Evolutionary conservation across 345 rosid genomes (phyloP).

Genomic region (Lepidium africanum): DNA sequence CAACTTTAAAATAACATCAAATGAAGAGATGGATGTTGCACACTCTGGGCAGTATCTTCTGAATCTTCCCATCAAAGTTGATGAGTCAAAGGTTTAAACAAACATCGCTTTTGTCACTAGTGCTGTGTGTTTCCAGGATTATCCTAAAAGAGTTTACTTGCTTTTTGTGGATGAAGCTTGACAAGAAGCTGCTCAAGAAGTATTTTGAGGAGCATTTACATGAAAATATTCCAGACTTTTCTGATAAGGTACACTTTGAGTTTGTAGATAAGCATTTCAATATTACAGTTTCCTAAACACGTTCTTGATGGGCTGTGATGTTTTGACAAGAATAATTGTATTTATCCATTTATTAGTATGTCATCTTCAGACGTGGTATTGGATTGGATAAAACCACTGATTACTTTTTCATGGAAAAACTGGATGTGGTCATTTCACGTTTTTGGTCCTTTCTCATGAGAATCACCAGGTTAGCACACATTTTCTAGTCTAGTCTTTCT

Average conservation of each 20-base stretch:
- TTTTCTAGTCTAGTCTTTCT: background rate
- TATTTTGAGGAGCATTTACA: conserved; percentile 64
- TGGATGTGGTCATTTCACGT: conserved; percentile 73
- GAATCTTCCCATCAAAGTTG: conserved; percentile 85
- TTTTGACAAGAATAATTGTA: background rate
- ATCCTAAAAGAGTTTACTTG: background rate
- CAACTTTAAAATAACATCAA: conserved; percentile 70
- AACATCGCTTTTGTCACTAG: background rate
- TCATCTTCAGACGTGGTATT: conserved; percentile 90
- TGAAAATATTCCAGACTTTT: conserved; percentile 68
- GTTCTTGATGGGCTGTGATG: background rate
- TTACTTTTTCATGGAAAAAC: conserved; percentile 77
- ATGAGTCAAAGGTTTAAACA: conserved; percentile 71
- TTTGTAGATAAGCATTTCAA: background rate
- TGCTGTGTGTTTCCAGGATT: background rate
- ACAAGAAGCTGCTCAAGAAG: conserved; percentile 63
- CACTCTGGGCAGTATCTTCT: conserved; percentile 82
- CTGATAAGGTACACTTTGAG: conserved; percentile 59
- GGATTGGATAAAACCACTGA: conserved; percentile 76
- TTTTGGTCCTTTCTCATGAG: conserved; percentile 63
- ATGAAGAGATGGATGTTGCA: conserved; percentile 89
- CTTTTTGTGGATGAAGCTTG: conserved; percentile 58
- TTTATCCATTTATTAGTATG: conserved; percentile 36
- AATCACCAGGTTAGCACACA: conserved; percentile 49
- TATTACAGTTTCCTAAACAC: background rate